These are phyloP conservation scores for Mycena floridula DNA, from an alignment of 768 basidiomycete species.

Conservation along the genomic window DNA sequence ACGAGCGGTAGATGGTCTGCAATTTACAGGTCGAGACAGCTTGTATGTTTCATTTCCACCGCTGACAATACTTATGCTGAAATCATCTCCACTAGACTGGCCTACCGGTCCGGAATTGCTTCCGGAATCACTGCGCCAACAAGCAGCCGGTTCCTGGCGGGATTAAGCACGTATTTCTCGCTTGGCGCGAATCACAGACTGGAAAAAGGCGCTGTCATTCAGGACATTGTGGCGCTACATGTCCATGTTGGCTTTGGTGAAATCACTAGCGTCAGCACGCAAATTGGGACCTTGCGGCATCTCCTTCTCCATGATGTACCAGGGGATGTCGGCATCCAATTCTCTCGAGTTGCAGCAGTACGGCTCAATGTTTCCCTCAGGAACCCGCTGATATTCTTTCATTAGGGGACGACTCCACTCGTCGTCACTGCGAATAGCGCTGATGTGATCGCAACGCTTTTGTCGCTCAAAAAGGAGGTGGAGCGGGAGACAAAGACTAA, in stretches of 20 bases:
- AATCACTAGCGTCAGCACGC: constrained; percentile 51
- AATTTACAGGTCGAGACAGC: constrained; percentile 45
- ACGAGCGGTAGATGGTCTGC: constrained; percentile 61
- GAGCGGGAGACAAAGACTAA: constrained; percentile 27
- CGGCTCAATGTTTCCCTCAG: constrained; percentile 1
- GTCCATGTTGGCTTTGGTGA: constrained; percentile 34
- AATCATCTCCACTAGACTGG: constrained; percentile 45
- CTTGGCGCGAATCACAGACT: constrained; percentile 55
- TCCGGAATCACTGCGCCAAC: constrained; percentile 56
- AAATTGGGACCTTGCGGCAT: constrained; percentile 49
- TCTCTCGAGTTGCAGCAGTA: constrained; percentile 16
- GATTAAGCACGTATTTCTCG: constrained; percentile 57
- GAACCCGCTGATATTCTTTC: background rate
- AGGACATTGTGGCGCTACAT: constrained; percentile 62
- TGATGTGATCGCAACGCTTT: constrained; percentile 68
- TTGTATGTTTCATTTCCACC: constrained; percentile 28
- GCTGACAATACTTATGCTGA: constrained; percentile 1
- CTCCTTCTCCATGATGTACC: constrained; percentile 22
- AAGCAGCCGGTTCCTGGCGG: constrained; percentile 49
- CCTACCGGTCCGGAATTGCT: constrained; percentile 72
- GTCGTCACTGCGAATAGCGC: constrained; percentile 65
- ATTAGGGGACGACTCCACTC: constrained; percentile 52
- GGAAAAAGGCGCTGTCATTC: constrained; percentile 52
- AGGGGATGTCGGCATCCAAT: constrained; percentile 18
- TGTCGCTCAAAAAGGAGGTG: constrained; percentile 52